Evolutionary conservation across 2,329 filamentous ascomycete species (phyloP), one percentile per base, ranked within the genome.

Genomic region (Boeremia exigua): DNA sequence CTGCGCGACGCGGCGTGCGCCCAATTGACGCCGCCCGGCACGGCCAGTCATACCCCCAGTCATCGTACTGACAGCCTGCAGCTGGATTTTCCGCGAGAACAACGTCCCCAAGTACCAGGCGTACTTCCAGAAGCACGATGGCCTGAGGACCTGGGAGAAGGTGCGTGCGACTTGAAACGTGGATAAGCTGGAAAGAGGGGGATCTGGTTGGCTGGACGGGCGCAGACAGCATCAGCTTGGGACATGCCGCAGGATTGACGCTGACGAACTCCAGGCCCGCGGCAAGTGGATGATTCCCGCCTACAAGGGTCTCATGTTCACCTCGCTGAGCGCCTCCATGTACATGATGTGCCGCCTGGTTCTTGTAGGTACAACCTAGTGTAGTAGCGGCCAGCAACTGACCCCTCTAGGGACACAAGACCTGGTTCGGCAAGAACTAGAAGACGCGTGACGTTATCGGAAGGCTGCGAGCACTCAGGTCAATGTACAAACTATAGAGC

Each of bases 281-380:
- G 88, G 87, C 82, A 84, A 80, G 72, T 73, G 79, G 67, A 76
- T 90, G 74, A 79, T 92, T 69, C 82, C 85, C 60, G 88, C 88
- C 67, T 94, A 89, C 84, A 83, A 88, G 70, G 73, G 82, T 68
- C 63, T 87, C 52, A 78, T 91, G 47, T 89, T 82, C 81, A 85
- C 85, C 67, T 82, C 81, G 70, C 78, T 87, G 68, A 81, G 79
- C 72, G 82, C 88, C 90, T 80, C 71, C 62, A 79, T 91, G 78
- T 94, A 90, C 81, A 88, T 88, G 80, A 87, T 89, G 81, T 79
- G 82, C 75, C 88, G 90, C 75, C 86, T 90, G 81, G 80, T 90
- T 62, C 74, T 87, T 39, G 78, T 79, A 75, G 37, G 77, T 67
- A 34, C 2, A 4, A 23, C 4, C 9, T 1, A 4, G n/a, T 5